Evolutionary conservation across 148 eudicot genomes (phyloP).

Genomic region (Spergularia marina): DNA sequence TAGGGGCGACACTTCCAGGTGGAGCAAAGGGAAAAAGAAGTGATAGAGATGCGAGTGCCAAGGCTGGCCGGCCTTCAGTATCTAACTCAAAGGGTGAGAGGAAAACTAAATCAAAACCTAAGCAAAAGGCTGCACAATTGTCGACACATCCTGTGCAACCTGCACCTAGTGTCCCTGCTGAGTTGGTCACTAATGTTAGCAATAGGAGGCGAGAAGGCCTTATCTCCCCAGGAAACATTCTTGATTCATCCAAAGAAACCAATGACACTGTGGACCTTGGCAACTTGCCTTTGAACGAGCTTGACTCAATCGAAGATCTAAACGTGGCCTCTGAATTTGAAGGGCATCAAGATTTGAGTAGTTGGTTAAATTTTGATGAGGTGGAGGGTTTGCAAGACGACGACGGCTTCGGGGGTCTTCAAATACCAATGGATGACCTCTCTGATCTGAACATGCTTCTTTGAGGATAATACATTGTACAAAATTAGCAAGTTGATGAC

Average conservation of each 20-base stretch:
- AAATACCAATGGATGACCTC: slow-evolving; percentile 89
- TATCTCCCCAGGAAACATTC: slow-evolving; percentile 37
- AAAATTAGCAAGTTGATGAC: slow-evolving; percentile 39
- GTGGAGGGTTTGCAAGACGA: slow-evolving; percentile 56
- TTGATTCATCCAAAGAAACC: slow-evolving; percentile 45
- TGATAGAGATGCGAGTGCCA: slow-evolving; percentile 58
- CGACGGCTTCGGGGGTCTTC: slow-evolving; percentile 57
- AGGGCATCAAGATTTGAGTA: slow-evolving; percentile 59
- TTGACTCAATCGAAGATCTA: slow-evolving; percentile 61
- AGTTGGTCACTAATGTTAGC: slow-evolving; percentile 27
- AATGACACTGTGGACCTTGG: slow-evolving; percentile 44
- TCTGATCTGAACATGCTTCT: slow-evolving; percentile 69
- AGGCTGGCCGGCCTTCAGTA: slow-evolving; percentile 52
- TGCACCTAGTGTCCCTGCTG: slow-evolving; percentile 34
- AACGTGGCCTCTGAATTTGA: slow-evolving; percentile 52
- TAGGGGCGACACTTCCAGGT: slow-evolving; percentile 45
- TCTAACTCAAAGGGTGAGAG: slow-evolving; percentile 65
- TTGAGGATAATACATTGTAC: slow-evolving; percentile 38
- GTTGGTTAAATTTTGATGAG: slow-evolving; percentile 78
- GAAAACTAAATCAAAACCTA: slow-evolving; percentile 77
- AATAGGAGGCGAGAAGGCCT: slow-evolving; percentile 47
- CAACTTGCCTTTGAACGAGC: slow-evolving; percentile 47
- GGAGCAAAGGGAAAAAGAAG: slow-evolving; percentile 87
- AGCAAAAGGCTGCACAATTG: slow-evolving; percentile 71
- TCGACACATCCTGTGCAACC: slow-evolving; percentile 53